Evolutionary conservation across 2,329 filamentous ascomycete genomes (phyloP).

Genomic region (Alternaria dauci): DNA sequence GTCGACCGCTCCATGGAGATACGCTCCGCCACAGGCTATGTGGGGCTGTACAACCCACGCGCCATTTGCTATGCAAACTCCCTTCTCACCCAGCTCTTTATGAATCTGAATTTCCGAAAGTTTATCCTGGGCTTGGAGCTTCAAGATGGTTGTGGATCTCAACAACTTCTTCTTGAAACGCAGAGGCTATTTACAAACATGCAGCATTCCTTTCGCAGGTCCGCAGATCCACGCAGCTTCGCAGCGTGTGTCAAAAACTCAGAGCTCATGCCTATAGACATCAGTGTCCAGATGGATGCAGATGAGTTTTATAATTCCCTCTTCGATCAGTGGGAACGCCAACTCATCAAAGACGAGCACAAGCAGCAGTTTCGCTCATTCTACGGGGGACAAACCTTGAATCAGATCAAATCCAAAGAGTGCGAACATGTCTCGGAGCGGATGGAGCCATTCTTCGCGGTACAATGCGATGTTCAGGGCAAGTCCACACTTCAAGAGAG

Average conservation of each 20-base stretch:
- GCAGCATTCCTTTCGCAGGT: constrained; percentile 81
- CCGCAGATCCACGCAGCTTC: constrained; percentile 75
- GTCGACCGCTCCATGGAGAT: constrained; percentile 72
- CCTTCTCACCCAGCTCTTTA: constrained; percentile 91
- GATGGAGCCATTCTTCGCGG: constrained; percentile 89
- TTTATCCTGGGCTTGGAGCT: constrained; percentile 74
- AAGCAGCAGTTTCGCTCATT: constrained; percentile 81
- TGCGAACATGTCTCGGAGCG: constrained; percentile 93
- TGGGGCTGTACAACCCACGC: constrained; percentile 89
- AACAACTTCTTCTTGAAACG: constrained; percentile 77
- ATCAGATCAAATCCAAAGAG: constrained; percentile 94
- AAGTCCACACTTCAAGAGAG: constrained; percentile 86
- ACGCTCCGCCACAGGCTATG: constrained; percentile 80
- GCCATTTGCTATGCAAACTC: constrained; percentile 99
- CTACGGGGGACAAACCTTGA: constrained; percentile 89
- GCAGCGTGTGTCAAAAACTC: constrained; percentile 82
- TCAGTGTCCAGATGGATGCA: constrained; percentile 94
- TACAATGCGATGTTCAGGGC: constrained; percentile 96
- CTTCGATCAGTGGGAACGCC: constrained; percentile 88
- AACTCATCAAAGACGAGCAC: constrained; percentile 72
- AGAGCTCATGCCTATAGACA: constrained; percentile 83
- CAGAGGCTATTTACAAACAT: constrained; percentile 84
- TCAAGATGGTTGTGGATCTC: constrained; percentile 62
- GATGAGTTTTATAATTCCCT: constrained; percentile 97
- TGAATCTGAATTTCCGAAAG: constrained; percentile 86